Conservation (phyloP, 2,329 filamentous ascomycete genomes). For the Byssochlamys sp. region DNA sequence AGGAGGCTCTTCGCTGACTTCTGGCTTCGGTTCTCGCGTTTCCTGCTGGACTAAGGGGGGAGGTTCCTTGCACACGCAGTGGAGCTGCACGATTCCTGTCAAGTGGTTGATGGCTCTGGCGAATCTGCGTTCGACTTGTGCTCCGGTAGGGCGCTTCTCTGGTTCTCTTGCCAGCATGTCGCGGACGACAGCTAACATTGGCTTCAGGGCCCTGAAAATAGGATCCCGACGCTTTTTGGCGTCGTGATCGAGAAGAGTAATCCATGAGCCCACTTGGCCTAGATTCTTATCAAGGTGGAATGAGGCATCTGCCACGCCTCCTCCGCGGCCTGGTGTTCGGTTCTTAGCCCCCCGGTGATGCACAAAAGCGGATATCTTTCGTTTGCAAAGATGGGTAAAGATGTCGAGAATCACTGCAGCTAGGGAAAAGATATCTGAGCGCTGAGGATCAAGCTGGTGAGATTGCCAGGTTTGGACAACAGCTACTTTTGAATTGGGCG, state of each 20-base stretch:
- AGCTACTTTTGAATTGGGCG: constrained; percentile 19
- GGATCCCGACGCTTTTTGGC: constrained; percentile 34
- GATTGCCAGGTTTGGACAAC: constrained; percentile 32
- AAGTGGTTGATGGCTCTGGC: constrained; percentile 14
- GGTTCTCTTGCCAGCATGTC: constrained; percentile 30
- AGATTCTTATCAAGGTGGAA: constrained; percentile 46
- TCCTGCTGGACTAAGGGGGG: background rate
- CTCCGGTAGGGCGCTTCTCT: constrained; percentile 21
- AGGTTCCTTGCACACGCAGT: constrained; percentile 2
- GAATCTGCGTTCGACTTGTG: constrained; percentile 19
- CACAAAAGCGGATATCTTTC: constrained; percentile 46
- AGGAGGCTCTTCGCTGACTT: background rate
- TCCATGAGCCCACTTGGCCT: constrained; percentile 49
- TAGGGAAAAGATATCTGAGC: constrained; percentile 50
- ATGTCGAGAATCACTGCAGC: constrained; percentile 52
- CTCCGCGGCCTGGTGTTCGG: constrained; percentile 37
- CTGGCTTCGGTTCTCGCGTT: background rate
- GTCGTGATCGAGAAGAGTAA: constrained; percentile 41
- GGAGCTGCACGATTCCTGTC: constrained; percentile 6
- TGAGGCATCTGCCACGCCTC: constrained; percentile 45
- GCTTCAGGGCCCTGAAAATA: constrained; percentile 27
- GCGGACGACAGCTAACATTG: constrained; percentile 28
- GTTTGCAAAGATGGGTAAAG: constrained; percentile 49
- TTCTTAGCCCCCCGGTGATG: constrained; percentile 48
- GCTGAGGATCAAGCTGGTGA: constrained; percentile 21